A percentile compares a stretch with the other conserved stretches of the same genome.
Evolutionary conservation across 306 rosid species (phyloP).

Genomic region (Malus sylvestris): DNA sequence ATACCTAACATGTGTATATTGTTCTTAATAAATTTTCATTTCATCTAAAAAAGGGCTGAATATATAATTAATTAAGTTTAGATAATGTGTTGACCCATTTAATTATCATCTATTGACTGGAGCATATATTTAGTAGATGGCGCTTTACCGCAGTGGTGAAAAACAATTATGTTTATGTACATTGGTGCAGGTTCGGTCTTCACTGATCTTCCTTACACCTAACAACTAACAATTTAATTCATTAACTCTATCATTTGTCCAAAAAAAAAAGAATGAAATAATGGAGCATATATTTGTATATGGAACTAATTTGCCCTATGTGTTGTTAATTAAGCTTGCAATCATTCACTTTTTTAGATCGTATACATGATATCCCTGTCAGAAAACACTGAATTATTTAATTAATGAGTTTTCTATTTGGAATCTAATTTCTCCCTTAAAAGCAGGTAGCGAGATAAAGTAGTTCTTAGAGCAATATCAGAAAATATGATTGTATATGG

Average conservation of each 20-base stretch:
- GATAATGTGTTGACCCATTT: not conserved
- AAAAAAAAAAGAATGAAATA: too few species aligned
- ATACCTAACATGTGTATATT: not conserved
- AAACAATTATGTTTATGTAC: too few species aligned
- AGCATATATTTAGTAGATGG: not conserved
- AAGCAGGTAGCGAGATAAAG: constrained; percentile 54
- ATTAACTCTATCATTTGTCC: too few species aligned
- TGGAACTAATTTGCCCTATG: not conserved
- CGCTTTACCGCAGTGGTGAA: too few species aligned
- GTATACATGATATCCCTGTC: constrained; percentile 24
- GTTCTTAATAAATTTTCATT: too few species aligned
- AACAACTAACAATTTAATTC: too few species aligned
- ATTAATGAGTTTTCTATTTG: constrained; percentile 16
- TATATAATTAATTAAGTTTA: not conserved
- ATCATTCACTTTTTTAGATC: not conserved
- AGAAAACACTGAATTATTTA: constrained; percentile 26
- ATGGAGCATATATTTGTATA: not conserved
- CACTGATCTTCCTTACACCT: too few species aligned
- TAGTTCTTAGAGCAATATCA: not conserved
- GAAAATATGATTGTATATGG: too few species aligned
- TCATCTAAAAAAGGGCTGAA: not conserved
- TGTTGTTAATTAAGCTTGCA: not conserved
- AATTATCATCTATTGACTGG: not conserved
- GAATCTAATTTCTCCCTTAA: constrained; percentile 55
- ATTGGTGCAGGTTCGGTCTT: too few species aligned